These are phyloP conservation scores for Ophiostoma himal-ulmi DNA, from an alignment of 2,329 filamentous ascomycete species.

Conservation along the genomic window DNA sequence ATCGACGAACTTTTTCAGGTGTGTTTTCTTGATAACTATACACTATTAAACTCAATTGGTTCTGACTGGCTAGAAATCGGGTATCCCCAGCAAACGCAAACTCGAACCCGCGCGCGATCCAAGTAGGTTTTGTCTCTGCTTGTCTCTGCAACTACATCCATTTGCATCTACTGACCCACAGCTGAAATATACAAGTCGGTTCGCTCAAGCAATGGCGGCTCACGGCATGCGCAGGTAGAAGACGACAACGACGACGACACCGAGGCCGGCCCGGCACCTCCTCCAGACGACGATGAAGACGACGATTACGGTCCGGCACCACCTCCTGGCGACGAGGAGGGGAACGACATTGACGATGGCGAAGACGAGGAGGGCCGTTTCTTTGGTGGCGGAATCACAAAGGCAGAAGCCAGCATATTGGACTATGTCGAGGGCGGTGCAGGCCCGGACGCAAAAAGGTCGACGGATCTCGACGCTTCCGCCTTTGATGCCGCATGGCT, in stretches of 20 bases:
- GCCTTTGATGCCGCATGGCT: slow-evolving; percentile 82
- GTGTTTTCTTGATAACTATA: slow-evolving; percentile 14
- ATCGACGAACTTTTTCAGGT: slow-evolving; percentile 57
- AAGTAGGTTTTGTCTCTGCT: slow-evolving; percentile 40
- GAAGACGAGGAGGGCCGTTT: slow-evolving; percentile 93
- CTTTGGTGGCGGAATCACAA: slow-evolving; percentile 85
- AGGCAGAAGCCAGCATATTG: slow-evolving; percentile 73
- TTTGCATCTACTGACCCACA: slow-evolving; percentile 29
- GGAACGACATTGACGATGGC: slow-evolving; percentile 37
- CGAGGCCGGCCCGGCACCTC: slow-evolving; percentile 46
- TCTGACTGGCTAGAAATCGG: slow-evolving; percentile 34
- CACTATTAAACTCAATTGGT: not conserved
- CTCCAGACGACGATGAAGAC: slow-evolving; percentile 42
- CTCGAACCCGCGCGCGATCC: slow-evolving; percentile 57
- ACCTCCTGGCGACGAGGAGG: slow-evolving; percentile 41
- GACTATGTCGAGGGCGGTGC: slow-evolving; percentile 68
- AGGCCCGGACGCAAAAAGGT: slow-evolving; percentile 45
- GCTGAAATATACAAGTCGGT: slow-evolving; percentile 60
- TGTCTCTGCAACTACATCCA: not conserved
- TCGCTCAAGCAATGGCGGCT: slow-evolving; percentile 37
- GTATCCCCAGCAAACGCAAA: slow-evolving; percentile 55
- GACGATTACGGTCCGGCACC: slow-evolving; percentile 43
- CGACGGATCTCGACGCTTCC: slow-evolving; percentile 44
- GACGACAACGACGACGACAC: slow-evolving; percentile 42
- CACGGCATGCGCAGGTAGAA: slow-evolving; percentile 43